phyloP scores from a whole-genome alignment of 306 rosid genomes.

The Vigna reflexopilosa region DNA sequence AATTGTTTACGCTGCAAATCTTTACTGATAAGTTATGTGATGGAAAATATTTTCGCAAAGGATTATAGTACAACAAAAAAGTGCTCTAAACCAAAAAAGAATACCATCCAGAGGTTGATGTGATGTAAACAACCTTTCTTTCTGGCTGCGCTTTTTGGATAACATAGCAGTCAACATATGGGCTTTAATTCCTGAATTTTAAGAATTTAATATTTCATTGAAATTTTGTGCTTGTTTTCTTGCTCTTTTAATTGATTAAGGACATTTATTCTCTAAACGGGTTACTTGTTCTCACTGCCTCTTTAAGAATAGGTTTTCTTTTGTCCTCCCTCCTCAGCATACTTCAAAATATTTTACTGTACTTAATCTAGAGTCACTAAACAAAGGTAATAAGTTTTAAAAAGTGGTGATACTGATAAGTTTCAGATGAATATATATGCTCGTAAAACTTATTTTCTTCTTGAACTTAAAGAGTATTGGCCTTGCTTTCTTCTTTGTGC shows the following conservation, averaged over 20 bases:
- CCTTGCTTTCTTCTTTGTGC: constrained; percentile 26
- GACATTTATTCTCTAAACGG: constrained; percentile 17
- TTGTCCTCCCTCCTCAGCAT: background rate
- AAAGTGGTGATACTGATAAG: background rate
- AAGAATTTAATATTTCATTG: background rate
- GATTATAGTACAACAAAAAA: constrained; percentile 4
- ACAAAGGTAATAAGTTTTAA: background rate
- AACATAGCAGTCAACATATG: constrained; percentile 1
- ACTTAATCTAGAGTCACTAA: constrained; percentile 20
- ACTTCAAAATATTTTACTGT: background rate
- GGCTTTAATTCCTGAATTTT: background rate
- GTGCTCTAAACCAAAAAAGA: constrained; percentile 12
- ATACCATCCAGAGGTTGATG: constrained; percentile 18
- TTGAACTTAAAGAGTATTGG: constrained; percentile 25
- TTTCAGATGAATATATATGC: background rate
- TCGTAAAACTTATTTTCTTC: constrained; percentile 14
- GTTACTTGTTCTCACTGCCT: background rate
- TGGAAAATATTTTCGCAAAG: background rate
- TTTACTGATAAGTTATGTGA: constrained; percentile 11
- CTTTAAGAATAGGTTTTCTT: background rate
- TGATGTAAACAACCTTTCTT: constrained; percentile 27
- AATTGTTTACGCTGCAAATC: constrained; percentile 16
- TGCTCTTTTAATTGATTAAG: constrained; percentile 16
- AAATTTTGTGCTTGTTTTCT: constrained; percentile 23
- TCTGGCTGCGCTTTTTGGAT: constrained; percentile 21